phyloP scores from a whole-genome alignment of 345 rosid genomes.

The Jatropha curcas region DNA sequence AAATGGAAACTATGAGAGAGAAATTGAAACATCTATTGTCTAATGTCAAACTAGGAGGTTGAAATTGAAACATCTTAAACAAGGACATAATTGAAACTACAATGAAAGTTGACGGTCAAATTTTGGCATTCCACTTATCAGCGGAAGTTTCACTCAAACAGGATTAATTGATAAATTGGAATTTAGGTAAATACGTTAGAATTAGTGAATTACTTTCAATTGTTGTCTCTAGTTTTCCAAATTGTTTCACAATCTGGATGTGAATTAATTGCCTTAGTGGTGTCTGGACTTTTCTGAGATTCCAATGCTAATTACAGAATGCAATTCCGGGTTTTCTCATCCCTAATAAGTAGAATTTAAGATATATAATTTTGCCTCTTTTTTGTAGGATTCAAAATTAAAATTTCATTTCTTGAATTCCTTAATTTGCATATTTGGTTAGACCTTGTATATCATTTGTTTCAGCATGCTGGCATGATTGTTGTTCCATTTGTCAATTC shows the following conservation, averaged over 20 bases:
- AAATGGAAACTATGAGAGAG: not conserved
- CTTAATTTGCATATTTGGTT: not conserved
- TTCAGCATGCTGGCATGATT: not conserved
- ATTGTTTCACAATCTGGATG: not conserved
- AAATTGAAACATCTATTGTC: not conserved
- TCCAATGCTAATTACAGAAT: not conserved
- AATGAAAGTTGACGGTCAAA: not conserved
- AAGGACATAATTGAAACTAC: not conserved
- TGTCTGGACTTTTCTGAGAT: not conserved
- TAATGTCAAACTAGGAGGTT: not conserved
- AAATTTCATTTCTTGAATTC: not conserved
- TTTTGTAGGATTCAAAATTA: not conserved
- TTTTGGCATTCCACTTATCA: not conserved
- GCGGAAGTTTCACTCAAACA: not conserved
- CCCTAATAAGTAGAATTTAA: too few relatives aligned
- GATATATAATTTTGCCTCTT: not conserved
- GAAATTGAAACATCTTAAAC: not conserved
- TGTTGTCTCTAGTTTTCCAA: not conserved
- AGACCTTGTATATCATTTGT: not conserved
- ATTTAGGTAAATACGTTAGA: not conserved
- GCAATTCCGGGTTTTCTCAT: not conserved
- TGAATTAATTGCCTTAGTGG: not conserved
- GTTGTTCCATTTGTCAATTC: slow-evolving; percentile 13
- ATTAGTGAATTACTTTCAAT: not conserved
- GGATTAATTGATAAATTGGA: not conserved